Evolutionary conservation across 2,329 filamentous ascomycete species (phyloP).

Genomic region (Alternaria tenuissima): DNA sequence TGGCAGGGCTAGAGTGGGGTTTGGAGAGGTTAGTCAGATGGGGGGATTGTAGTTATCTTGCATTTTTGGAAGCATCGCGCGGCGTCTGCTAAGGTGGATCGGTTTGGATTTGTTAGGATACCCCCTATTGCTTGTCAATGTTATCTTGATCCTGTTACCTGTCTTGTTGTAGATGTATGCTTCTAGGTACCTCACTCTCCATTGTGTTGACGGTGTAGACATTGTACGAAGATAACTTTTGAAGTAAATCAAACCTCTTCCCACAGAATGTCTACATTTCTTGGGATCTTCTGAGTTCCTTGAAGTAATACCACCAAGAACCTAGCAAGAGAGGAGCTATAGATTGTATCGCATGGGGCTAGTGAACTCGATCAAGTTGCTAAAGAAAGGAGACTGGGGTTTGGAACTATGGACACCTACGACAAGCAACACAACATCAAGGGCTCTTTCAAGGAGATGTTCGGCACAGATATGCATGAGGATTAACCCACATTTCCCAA

Average conservation of each 20-base stretch:
- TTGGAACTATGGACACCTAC: background rate
- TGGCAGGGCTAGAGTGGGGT: constrained; percentile 6
- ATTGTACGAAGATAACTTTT: background rate
- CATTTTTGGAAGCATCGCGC: background rate
- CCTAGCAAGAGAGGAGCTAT: background rate
- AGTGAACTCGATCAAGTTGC: background rate
- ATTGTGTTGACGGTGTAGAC: background rate
- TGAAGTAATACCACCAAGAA: background rate
- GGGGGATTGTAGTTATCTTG: background rate
- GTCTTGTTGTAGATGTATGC: background rate
- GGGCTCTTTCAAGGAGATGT: background rate
- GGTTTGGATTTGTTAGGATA: constrained; percentile 10
- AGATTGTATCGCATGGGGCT: background rate
- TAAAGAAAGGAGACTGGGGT: background rate
- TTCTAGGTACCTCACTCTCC: background rate
- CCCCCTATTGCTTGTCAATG: constrained; percentile 6
- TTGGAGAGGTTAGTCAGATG: constrained; percentile 17
- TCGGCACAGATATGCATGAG: too few species aligned
- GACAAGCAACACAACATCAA: too few species aligned
- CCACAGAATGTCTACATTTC: background rate
- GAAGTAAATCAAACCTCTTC: too few species aligned
- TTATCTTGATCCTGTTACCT: background rate
- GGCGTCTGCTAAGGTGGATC: background rate
- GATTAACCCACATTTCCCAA: too few species aligned
- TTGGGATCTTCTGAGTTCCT: background rate